A percentile compares a stretch with the other conserved stretches of the same genome.
Evolutionary conservation across 805 yeast species (phyloP).

Genomic region (Wickerhamomyces chaumierensis): DNA sequence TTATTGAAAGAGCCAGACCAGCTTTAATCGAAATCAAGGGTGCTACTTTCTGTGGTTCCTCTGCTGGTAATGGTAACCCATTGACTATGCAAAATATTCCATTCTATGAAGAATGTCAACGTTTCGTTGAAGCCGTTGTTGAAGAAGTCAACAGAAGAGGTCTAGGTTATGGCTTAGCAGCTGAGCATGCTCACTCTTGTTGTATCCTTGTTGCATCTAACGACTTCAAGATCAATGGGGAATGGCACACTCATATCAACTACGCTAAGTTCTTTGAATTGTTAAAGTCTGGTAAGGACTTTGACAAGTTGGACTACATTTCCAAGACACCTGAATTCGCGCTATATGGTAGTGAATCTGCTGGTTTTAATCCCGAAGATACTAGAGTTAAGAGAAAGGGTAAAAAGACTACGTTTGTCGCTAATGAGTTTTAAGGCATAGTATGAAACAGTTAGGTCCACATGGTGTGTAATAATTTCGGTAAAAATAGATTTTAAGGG

Average conservation of each 20-base stretch:
- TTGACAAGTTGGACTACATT: slow-evolving; percentile 71
- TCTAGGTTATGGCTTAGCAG: slow-evolving; percentile 70
- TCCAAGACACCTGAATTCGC: slow-evolving; percentile 88
- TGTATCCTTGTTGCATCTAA: slow-evolving; percentile 76
- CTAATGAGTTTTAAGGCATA: not conserved
- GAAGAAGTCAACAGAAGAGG: slow-evolving; percentile 56
- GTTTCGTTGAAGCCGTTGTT: slow-evolving; percentile 55
- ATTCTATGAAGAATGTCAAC: slow-evolving; percentile 80
- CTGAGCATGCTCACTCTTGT: slow-evolving; percentile 93
- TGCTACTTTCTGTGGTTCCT: slow-evolving; percentile 90
- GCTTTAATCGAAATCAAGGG: slow-evolving; percentile 89
- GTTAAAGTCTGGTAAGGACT: slow-evolving; percentile 49
- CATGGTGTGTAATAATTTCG: too few species aligned
- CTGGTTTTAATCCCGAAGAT: slow-evolving; percentile 87
- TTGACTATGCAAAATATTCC: slow-evolving; percentile 94
- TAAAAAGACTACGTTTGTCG: slow-evolving; percentile 6
- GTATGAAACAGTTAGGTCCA: too few species aligned
- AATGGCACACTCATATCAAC: slow-evolving; percentile 86
- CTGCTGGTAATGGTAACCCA: slow-evolving; percentile 74
- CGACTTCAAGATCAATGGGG: slow-evolving; percentile 55
- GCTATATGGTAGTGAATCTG: slow-evolving; percentile 71
- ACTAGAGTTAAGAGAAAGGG: slow-evolving; percentile 27
- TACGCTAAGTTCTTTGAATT: slow-evolving; percentile 67
- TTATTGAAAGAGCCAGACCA: slow-evolving; percentile 73
- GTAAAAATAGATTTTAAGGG: too few species aligned